A percentile compares a stretch with the other conserved stretches of the same genome.
Conservation (phyloP, 306 rosid species). For the Urtica urens region DNA sequence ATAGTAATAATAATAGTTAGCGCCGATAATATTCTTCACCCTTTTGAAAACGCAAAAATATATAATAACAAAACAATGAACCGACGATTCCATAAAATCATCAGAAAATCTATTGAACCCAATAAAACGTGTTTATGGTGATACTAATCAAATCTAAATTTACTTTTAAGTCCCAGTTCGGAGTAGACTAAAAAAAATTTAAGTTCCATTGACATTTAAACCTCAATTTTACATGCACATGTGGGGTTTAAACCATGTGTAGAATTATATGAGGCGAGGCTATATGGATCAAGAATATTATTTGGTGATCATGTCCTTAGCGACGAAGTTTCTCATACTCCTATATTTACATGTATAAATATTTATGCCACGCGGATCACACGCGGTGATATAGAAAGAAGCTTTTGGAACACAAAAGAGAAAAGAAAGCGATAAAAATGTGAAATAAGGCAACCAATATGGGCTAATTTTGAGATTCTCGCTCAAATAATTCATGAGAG, state of each 20-base stretch:
- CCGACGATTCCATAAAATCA: conserved; percentile 7
- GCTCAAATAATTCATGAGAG: not conserved
- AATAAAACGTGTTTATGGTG: not conserved
- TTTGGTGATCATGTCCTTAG: conserved; percentile 3
- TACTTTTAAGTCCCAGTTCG: too few relatives aligned
- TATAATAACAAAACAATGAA: not conserved
- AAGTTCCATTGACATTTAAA: too few relatives aligned
- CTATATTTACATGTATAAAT: too few relatives aligned
- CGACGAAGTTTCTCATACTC: conserved; percentile 4
- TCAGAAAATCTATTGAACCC: not conserved
- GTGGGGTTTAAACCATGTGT: conserved; percentile 1
- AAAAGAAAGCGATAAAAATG: not conserved
- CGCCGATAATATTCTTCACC: not conserved
- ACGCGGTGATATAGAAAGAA: conserved; percentile 2
- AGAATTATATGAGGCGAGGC: not conserved
- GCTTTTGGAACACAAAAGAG: conserved; percentile 11
- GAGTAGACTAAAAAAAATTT: too few relatives aligned
- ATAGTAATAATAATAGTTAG: not conserved
- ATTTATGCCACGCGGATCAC: conserved; percentile 1
- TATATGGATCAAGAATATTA: not conserved
- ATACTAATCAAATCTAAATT: not conserved
- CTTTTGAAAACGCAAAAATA: not conserved
- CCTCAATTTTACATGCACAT: too few relatives aligned
- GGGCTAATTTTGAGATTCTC: conserved; percentile 7
- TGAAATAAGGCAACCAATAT: not conserved